Percentiles rank a stretch among this genome's conserved stretches.
Conservation (phyloP, 257 asterid species). For the Apocynum venetum region DNA sequence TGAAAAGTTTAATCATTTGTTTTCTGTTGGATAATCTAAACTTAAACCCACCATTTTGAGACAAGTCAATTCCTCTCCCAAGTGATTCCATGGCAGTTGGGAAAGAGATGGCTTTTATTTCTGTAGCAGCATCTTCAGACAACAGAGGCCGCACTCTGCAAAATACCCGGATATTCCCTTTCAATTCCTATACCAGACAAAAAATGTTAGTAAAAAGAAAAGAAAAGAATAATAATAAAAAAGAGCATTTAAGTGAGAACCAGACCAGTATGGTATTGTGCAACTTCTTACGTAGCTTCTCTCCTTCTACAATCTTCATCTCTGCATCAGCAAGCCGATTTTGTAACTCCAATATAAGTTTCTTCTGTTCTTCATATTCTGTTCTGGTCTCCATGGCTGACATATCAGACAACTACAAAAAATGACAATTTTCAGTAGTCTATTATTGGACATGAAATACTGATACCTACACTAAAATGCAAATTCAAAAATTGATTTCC, state of each 20-base stretch:
- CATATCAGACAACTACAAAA: conserved; percentile 54
- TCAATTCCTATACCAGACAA: conserved; percentile 56
- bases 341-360: conserved; percentile 44
- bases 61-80: conserved; percentile 78
- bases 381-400: conserved; percentile 64
- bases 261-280: conserved; percentile 92
- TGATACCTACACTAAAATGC: background rate
- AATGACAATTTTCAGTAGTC: background rate
- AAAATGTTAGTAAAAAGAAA: conserved; percentile 12
- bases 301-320: conserved; percentile 73
- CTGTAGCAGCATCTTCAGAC: conserved; percentile 67
- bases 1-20: conserved; percentile 4
- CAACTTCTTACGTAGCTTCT: conserved; percentile 74
- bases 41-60: conserved; percentile 57
- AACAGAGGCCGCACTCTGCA: conserved; percentile 89
- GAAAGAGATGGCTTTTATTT: conserved; percentile 64
- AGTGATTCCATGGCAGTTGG: conserved; percentile 63
- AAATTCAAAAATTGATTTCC: background rate
- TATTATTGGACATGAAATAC: background rate
- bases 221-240: background rate
- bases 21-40: conserved; percentile 1
- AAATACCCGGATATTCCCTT: conserved; percentile 91
- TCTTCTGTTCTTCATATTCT: conserved; percentile 64
- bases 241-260: conserved; percentile 11
- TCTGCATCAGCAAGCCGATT: conserved; percentile 81